Base-by-base conservation (phyloP, 495 filamentous ascomycete genomes). In the Cetradonia linearis region DNA sequence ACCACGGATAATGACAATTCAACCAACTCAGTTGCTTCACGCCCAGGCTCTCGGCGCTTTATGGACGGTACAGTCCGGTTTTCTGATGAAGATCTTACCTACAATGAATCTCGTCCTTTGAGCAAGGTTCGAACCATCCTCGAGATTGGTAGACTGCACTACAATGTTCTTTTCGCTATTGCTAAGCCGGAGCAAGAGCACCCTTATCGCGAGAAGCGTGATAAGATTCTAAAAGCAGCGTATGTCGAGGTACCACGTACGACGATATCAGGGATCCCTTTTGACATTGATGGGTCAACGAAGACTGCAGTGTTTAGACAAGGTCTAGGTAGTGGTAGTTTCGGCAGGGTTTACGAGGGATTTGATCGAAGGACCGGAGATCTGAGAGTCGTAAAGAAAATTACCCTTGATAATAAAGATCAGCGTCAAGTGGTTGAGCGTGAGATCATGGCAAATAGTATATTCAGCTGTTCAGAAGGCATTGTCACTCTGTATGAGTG, bases 401-500 rank as follows among this genome's bases (percentile, higher is more conserved):
- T 59, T 6, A 52, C 20, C 20, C 1, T 59, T 14, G 20, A 52
- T 2, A 33, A 28, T 9, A 20, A 27, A 8, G 1, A n/a, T 16
- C 25, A 59, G 25, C 30, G 20, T 36, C 10, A 20, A 36, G 18
- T 30, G 16, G n/a, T 59, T 30, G 31, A 49, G 11, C 27, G 23
- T n/a, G 57, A 59, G 33, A 59, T 59, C 23, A n/a, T 34, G 23
- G 57, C 57, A 3, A 16, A 34, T 3, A 16, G 23, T 16, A 2
- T 30, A 56, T 56, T 56, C 33, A 23, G 18, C 11, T 37, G 40
- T 33, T 5, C 36, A 1, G 40, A 30, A 28, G 56, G 56, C 28
- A 59, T 59, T 23, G 25, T 59, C 27, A 30, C 46, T n/a, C 20
- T 59, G n/a, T 16, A 46, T 48, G 56, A 59, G 18, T 59, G 53